A percentile compares a stretch with the other conserved stretches of the same genome.
Conservation (phyloP, 163 green algal genomes). For the Botryococcus braunii region DNA sequence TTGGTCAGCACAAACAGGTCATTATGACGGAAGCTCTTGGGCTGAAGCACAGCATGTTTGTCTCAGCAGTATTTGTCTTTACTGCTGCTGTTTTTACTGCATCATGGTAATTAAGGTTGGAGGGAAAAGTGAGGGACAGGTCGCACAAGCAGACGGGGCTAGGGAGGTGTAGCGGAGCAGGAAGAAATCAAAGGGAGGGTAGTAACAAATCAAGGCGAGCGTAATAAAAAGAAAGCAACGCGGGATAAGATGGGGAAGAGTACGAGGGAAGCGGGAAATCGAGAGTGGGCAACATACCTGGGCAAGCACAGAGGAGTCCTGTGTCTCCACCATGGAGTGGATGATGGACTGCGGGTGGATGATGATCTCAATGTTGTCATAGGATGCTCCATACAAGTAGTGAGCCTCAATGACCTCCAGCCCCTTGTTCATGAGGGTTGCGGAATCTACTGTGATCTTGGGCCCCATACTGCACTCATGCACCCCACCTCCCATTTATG, state of each 20-base stretch:
- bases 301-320: constrained; percentile 89
- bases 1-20: too few relatives aligned
- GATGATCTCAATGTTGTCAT: constrained; percentile 98
- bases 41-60: too few relatives aligned
- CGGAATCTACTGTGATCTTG: constrained; percentile 97
- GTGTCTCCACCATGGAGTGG: constrained; percentile 97
- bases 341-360: constrained; percentile 99
- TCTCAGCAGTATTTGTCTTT: too few relatives aligned
- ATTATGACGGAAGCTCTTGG: too few relatives aligned
- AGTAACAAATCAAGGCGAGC: background rate
- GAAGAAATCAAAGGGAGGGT: too few relatives aligned
- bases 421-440: constrained; percentile 99
- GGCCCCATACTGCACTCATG: constrained; percentile 67
- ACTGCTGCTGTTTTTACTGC: too few relatives aligned
- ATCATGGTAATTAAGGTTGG: too few relatives aligned
- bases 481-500: background rate
- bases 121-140: too few relatives aligned
- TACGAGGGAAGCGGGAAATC: too few relatives aligned
- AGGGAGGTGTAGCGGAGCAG: too few relatives aligned
- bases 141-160: background rate
- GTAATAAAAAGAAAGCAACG: background rate
- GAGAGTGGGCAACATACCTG: constrained; percentile 48
- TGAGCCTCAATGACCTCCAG: constrained; percentile 91
- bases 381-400: constrained; percentile 92
- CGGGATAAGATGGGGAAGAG: background rate